These are phyloP conservation scores for Leccinum sublutescens DNA, from an alignment of 768 basidiomycete species.

Conservation along the genomic window DNA sequence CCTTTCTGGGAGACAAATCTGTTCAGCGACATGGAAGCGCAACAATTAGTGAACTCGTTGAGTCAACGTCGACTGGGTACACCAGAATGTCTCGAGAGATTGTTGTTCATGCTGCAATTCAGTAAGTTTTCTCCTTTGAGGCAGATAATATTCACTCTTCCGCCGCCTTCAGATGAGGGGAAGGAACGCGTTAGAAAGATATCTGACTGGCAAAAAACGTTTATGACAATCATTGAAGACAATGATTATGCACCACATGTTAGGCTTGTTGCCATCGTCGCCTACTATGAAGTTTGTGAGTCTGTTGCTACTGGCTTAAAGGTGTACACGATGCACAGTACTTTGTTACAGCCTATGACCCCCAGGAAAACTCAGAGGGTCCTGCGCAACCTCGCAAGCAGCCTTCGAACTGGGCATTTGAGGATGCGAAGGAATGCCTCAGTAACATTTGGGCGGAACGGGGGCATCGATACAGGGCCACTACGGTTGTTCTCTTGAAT, in stretches of 20 bases:
- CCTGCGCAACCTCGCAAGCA: too few species aligned
- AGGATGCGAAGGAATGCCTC: constrained; percentile 13
- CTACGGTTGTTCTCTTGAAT: constrained; percentile 22
- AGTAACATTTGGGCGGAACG: constrained; percentile 5
- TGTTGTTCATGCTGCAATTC: constrained; percentile 13
- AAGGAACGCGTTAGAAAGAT: constrained; percentile 16
- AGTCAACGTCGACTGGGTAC: neutral
- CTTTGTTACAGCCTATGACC: too few species aligned
- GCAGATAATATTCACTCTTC: neutral
- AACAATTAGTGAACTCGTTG: constrained; percentile 3
- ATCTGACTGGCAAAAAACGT: constrained; percentile 6
- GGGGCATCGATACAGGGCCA: constrained; percentile 15
- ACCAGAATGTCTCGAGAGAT: constrained; percentile 10
- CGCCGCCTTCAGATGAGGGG: constrained; percentile 11
- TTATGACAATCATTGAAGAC: constrained; percentile 7
- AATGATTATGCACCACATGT: constrained; percentile 9
- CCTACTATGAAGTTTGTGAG: constrained; percentile 24
- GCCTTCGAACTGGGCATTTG: too few species aligned
- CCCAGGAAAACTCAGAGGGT: too few species aligned
- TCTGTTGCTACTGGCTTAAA: neutral
- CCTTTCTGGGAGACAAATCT: constrained; percentile 12
- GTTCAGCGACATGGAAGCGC: constrained; percentile 9
- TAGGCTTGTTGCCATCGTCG: constrained; percentile 21
- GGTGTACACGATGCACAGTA: too few species aligned
- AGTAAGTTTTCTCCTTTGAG: neutral